Percentiles rank a stretch among this genome's conserved stretches.
Evolutionary conservation across 495 filamentous ascomycete genomes (phyloP).

Genomic region (Talaromyces wortmannii): DNA sequence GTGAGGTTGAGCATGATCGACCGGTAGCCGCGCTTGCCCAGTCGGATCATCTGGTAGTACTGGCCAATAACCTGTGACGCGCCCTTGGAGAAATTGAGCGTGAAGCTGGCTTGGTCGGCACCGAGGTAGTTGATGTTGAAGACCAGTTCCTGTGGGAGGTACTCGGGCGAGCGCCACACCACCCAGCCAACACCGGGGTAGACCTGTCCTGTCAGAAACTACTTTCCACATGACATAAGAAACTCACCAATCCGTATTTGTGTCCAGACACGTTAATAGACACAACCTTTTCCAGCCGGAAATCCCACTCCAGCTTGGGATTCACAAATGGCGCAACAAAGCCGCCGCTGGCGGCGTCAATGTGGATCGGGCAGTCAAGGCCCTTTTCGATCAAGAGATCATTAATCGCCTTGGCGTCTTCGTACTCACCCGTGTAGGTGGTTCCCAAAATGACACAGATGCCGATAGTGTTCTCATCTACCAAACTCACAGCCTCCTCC

Average conservation of each 20-base stretch:
- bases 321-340: conserved; percentile 85
- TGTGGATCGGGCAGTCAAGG: conserved; percentile 79
- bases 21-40: conserved; percentile 82
- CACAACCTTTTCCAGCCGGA: conserved; percentile 76
- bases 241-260: conserved; percentile 63
- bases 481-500: conserved; percentile 67
- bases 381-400: conserved; percentile 65
- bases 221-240: too few species aligned
- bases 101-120: conserved; percentile 92
- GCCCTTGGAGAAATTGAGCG: conserved; percentile 93
- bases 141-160: conserved; percentile 79
- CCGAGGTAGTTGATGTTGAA: conserved; percentile 98
- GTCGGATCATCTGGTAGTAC: conserved; percentile 91
- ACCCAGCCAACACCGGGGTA: conserved; percentile 94
- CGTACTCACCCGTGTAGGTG: conserved; percentile 94
- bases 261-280: conserved; percentile 92
- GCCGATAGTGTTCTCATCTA: conserved; percentile 94
- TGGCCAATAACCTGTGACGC: conserved; percentile 90
- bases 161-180: conserved; percentile 78
- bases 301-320: conserved; percentile 82
- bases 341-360: conserved; percentile 84
- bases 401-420: conserved; percentile 85
- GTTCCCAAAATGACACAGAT: conserved; percentile 87
- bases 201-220: conserved; percentile 31
- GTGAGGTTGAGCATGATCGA: conserved; percentile 85